Percentiles rank a stretch among this genome's conserved stretches.
Conservation (phyloP, 176 grass and related monocot species). For the Oryza nivara region DNA sequence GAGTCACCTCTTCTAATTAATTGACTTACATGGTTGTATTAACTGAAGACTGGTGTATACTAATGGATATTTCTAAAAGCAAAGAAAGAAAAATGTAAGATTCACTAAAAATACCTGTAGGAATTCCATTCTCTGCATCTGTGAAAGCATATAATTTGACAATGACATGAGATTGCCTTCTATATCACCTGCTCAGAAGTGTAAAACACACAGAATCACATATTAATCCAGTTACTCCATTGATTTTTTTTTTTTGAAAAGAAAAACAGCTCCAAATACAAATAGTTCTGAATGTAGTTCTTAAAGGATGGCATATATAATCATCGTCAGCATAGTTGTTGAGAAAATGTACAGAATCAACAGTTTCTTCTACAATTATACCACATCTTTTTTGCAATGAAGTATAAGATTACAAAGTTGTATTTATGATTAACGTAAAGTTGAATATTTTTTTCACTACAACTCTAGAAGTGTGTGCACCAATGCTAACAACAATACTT, state of each 20-base stretch:
- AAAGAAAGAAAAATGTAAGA: not conserved
- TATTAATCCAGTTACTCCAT: not conserved
- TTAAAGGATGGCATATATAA: not conserved
- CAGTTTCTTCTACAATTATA: no score
- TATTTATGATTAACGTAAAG: not conserved
- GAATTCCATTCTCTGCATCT: constrained; percentile 59
- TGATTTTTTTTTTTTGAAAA: no score
- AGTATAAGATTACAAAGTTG: not conserved
- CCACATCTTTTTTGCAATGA: not conserved
- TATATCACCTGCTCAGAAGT: constrained; percentile 44
- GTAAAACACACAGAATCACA: not conserved
- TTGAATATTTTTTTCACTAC: not conserved
- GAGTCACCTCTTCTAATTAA: not conserved
- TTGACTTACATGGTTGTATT: not conserved
- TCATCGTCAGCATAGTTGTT: not conserved
- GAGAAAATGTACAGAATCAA: not conserved
- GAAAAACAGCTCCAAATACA: not conserved
- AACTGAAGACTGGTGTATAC: not conserved
- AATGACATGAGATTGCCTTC: constrained; percentile 55
- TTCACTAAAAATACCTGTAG: constrained; percentile 53
- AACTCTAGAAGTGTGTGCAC: not conserved
- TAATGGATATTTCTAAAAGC: constrained; percentile 18
- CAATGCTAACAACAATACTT: not conserved
- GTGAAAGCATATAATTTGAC: constrained; percentile 57
- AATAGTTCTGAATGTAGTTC: not conserved